Percentiles rank a stretch among this genome's conserved stretches.
phyloP scores from a whole-genome alignment of 75 land plant genomes.

The Cunninghamia lanceolata region DNA sequence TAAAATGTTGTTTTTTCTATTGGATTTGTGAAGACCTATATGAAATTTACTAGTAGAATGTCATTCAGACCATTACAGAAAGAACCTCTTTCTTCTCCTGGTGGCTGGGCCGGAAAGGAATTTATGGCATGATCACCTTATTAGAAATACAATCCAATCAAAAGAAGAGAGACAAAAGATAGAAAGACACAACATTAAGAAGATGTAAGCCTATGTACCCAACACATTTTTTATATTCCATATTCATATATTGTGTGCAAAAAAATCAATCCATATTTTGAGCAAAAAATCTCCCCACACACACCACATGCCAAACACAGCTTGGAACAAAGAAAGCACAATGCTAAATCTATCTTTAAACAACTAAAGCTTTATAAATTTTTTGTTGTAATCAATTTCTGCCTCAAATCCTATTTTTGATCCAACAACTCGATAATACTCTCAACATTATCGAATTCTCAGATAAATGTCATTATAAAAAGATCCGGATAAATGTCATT shows the following conservation, averaged over 20 bases:
- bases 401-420: not conserved
- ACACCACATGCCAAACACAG: not conserved
- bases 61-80: not conserved
- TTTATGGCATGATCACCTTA: not conserved
- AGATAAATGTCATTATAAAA: too few relatives aligned
- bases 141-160: not conserved
- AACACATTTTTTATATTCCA: not conserved
- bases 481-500: too few relatives aligned
- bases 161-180: not conserved
- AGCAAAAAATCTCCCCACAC: not conserved
- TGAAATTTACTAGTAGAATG: not conserved
- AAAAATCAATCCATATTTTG: too few relatives aligned
- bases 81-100: too few relatives aligned
- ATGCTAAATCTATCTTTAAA: not conserved
- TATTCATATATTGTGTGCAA: not conserved
- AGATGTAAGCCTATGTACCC: too few relatives aligned
- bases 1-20: not conserved
- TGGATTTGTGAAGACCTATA: not conserved
- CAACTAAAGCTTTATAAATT: not conserved
- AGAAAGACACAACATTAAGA: not conserved
- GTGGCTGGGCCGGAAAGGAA: not conserved
- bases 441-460: not conserved
- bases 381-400: not conserved
- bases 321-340: not conserved
- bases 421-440: not conserved